Conservation (phyloP, 352 stramenopile species). For the Pythium scleroteichum region DNA sequence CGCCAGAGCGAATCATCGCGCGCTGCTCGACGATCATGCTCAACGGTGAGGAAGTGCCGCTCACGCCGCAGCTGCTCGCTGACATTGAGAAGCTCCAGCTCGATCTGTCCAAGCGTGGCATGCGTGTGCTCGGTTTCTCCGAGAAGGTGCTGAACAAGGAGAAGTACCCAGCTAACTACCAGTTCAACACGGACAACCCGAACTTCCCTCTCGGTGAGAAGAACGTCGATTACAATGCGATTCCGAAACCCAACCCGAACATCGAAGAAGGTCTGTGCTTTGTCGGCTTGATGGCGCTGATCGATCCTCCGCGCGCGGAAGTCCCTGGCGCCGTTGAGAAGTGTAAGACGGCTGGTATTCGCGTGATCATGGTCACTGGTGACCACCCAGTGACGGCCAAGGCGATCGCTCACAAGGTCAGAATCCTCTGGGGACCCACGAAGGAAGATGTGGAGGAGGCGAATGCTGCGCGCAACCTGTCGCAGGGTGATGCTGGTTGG, state of each 20-base stretch:
- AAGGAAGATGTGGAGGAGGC: slow-evolving; percentile 82
- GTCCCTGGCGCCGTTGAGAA: slow-evolving; percentile 63
- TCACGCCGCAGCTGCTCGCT: slow-evolving; percentile 36
- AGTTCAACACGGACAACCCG: slow-evolving; percentile 32
- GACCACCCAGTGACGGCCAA: slow-evolving; percentile 81
- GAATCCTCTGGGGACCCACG: slow-evolving; percentile 91
- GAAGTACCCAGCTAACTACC: slow-evolving; percentile 26
- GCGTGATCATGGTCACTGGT: slow-evolving; percentile 85
- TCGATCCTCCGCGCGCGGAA: slow-evolving; percentile 78
- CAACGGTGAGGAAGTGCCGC: slow-evolving; percentile 47
- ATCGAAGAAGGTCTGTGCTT: slow-evolving; percentile 74
- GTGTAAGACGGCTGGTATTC: slow-evolving; percentile 75
- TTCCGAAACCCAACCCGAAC: slow-evolving; percentile 72
- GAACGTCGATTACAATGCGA: slow-evolving; percentile 75
- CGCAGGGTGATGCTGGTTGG: slow-evolving; percentile 65
- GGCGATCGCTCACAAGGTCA: slow-evolving; percentile 91
- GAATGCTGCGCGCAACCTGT: slow-evolving; percentile 57
- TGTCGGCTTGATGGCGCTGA: slow-evolving; percentile 87
- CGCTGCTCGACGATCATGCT: slow-evolving; percentile 71
- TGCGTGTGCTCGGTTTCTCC: slow-evolving; percentile 58
- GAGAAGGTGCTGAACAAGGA: slow-evolving; percentile 34
- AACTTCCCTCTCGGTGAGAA: slow-evolving; percentile 42
- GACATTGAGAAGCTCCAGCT: slow-evolving; percentile 59
- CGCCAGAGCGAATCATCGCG: slow-evolving; percentile 85
- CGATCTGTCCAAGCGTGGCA: slow-evolving; percentile 51